Conservation (phyloP, 179 eudicot species). For the Gypsophila paniculata region DNA sequence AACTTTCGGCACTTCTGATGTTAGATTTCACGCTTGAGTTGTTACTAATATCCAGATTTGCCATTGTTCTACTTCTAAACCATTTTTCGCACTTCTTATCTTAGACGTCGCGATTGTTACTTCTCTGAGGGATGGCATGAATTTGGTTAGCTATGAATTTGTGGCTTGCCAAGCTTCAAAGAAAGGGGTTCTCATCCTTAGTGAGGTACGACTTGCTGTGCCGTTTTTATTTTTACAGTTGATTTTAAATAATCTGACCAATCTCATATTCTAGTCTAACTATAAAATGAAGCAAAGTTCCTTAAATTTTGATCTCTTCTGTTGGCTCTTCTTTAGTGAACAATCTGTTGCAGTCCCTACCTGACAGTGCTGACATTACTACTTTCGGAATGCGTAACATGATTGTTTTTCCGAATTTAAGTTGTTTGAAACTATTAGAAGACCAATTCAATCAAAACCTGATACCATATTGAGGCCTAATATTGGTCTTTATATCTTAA, state of each 20-base stretch:
- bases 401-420: not conserved
- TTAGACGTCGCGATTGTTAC: conserved; percentile 52
- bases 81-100: not conserved
- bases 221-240: not conserved
- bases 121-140: conserved; percentile 55
- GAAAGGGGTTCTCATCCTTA: conserved; percentile 54
- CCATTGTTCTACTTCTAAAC: not conserved
- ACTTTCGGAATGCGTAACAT: not conserved
- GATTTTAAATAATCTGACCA: not conserved
- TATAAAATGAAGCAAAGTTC: too few relatives aligned
- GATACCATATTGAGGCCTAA: too few relatives aligned
- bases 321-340: not conserved
- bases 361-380: not conserved
- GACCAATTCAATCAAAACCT: too few relatives aligned
- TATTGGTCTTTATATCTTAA: too few relatives aligned
- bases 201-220: conserved; percentile 36
- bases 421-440: too few relatives aligned
- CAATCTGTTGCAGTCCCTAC: not conserved
- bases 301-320: too few relatives aligned
- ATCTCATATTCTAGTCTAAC: too few relatives aligned
- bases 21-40: not conserved
- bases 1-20: too few relatives aligned
- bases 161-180: conserved; percentile 54
- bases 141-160: conserved; percentile 53
- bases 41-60: not conserved